A percentile compares a stretch with the other conserved stretches of the same genome.
These are phyloP conservation scores for Echites panduratus DNA, from an alignment of 257 asterid genomes.

Conservation along the genomic window DNA sequence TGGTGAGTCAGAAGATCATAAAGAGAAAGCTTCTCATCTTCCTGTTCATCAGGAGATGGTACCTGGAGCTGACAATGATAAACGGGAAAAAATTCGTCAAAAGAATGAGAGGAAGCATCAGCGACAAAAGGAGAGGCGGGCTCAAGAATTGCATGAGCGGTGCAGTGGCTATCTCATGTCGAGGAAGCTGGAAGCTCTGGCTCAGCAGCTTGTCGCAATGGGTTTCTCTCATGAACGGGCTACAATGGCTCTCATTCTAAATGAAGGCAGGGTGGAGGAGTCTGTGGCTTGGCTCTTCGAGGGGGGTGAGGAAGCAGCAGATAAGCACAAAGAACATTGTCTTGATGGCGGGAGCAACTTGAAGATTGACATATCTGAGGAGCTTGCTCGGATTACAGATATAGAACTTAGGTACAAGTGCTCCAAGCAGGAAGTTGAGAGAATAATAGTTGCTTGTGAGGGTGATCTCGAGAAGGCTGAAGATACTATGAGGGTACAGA, in stretches of 20 bases:
- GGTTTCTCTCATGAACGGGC: conserved; percentile 92
- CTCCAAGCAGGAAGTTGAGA: conserved; percentile 87
- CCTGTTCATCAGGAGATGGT: conserved; percentile 37
- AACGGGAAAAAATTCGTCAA: conserved; percentile 69
- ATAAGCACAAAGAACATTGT: conserved; percentile 43
- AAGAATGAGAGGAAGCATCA: conserved; percentile 82
- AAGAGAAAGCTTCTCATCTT: conserved; percentile 41
- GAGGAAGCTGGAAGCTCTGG: conserved; percentile 66
- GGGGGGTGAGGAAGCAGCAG: conserved; percentile 48
- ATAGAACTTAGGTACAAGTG: conserved; percentile 65
- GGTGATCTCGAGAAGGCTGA: conserved; percentile 90
- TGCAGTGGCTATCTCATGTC: conserved; percentile 82
- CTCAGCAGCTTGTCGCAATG: conserved; percentile 91
- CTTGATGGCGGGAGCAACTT: conserved; percentile 57
- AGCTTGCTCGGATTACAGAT: conserved; percentile 64
- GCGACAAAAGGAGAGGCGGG: conserved; percentile 78
- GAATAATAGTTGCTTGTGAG: conserved; percentile 76
- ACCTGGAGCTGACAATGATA: conserved; percentile 67
- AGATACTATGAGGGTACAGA: conserved; percentile 61
- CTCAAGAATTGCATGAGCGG: conserved; percentile 69
- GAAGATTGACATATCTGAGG: conserved; percentile 88
- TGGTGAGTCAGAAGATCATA: conserved; percentile 84
- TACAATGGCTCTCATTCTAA: conserved; percentile 83
- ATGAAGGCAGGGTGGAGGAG: conserved; percentile 91
- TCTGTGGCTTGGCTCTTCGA: conserved; percentile 83